Evolutionary conservation across 2,329 filamentous ascomycete genomes (phyloP).

Genomic region (Fusarium torulosum): DNA sequence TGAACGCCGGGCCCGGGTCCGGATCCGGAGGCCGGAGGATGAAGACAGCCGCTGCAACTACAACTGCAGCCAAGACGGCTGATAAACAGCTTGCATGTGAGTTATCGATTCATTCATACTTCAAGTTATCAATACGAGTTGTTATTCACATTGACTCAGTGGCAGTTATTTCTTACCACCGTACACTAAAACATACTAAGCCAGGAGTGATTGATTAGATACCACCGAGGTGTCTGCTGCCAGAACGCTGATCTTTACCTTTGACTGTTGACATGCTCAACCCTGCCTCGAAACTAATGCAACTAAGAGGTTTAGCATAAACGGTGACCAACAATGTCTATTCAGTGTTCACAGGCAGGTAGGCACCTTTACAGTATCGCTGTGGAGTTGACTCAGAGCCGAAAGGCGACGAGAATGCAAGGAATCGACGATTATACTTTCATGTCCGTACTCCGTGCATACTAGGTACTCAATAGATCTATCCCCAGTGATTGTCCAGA

Average conservation of each 20-base stretch:
- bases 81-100: background rate
- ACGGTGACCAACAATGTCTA: conserved; percentile 5
- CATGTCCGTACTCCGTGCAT: background rate
- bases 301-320: conserved; percentile 9
- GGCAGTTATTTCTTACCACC: background rate
- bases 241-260: conserved; percentile 10
- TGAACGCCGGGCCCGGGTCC: conserved; percentile 11
- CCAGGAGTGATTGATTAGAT: conserved; percentile 35
- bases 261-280: background rate
- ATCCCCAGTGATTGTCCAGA: background rate
- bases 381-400: background rate
- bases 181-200: background rate
- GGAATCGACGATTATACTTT: background rate
- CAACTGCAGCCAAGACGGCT: background rate
- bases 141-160: too few species aligned
- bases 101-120: too few species aligned
- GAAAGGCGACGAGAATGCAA: background rate
- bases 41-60: background rate
- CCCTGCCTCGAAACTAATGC: conserved; percentile 20
- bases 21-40: conserved; percentile 18
- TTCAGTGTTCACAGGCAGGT: too few species aligned
- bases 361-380: background rate
- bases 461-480: background rate
- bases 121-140: too few species aligned
- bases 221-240: conserved; percentile 1